phyloP scores from a whole-genome alignment of 2,329 filamentous ascomycete species.

The Ceratocystis papillata region DNA sequence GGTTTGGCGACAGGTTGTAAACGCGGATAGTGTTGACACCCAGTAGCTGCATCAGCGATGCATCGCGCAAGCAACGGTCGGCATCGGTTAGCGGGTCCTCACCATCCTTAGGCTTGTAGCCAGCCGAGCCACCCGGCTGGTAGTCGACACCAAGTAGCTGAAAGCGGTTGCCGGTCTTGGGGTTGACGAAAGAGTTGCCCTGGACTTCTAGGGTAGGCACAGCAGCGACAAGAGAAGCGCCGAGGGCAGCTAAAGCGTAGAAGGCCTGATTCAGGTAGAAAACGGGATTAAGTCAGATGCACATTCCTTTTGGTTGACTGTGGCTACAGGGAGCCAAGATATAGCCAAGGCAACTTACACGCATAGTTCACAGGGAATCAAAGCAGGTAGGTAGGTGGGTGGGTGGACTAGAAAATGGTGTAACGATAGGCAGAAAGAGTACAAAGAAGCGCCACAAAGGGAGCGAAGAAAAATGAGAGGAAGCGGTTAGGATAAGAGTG shows the following conservation, averaged over 20 bases:
- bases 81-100: slow-evolving; percentile 51
- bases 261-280: neutral
- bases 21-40: slow-evolving; percentile 58
- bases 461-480: neutral
- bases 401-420: neutral
- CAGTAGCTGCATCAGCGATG: slow-evolving; percentile 53
- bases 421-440: neutral
- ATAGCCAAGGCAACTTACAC: slow-evolving; percentile 20
- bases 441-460: neutral
- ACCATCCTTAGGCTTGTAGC: slow-evolving; percentile 44
- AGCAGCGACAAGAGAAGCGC: slow-evolving; percentile 44
- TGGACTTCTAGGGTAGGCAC: slow-evolving; percentile 47
- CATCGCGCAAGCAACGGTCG: slow-evolving; percentile 51
- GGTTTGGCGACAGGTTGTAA: slow-evolving; percentile 55
- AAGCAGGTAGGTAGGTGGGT: neutral
- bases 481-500: slow-evolving; percentile 14
- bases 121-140: slow-evolving; percentile 55
- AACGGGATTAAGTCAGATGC: neutral
- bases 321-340: neutral
- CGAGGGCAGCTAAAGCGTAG: slow-evolving; percentile 39
- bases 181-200: slow-evolving; percentile 50
- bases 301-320: slow-evolving; percentile 3
- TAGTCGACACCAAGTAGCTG: slow-evolving; percentile 59
- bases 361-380: slow-evolving; percentile 17
- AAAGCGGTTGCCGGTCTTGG: slow-evolving; percentile 48